Evolutionary conservation across 352 stramenopile genomes (phyloP), one percentile per base, ranked within the genome.

Genomic region (Globisporangium emineosum): DNA sequence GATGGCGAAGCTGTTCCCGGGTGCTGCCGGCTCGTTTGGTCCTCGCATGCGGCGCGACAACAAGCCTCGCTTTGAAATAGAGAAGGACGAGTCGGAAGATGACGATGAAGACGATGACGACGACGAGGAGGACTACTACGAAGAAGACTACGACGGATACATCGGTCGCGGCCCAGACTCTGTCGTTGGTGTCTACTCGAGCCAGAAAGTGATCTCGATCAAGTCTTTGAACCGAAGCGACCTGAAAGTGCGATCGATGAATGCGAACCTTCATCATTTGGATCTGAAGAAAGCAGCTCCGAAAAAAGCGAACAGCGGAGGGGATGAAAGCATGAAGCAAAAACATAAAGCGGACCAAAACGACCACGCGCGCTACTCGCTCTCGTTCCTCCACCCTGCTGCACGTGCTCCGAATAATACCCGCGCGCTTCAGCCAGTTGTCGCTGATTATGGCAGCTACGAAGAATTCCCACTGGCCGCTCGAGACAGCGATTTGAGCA

Each of bases 181-280:
- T 12, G 19, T 62, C 21, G 25, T 35, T 6, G 23, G 30, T 12
- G 51, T 61, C 15, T 69, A 69, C 65, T 65, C 66, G 15, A 78
- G 66, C 52, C 64, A 74, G 33, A 89, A 89, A 52, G 70, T 89
- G 49, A 85, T 89, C 52, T 89, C 80, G 3, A 81, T 89, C 58
- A 81, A 80, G 59, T 73, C 78, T 6, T 75, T 89, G 29, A 67
- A 55, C 5, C 54, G 59, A 12, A 66, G 52, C 35, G 57, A 69
- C 17, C 25, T 62, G 3, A 55, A 60, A 49, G 64, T 69, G 42
- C 57, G 50, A 10, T 69, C 64, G 7, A 49, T 65, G 45, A 63
- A 47, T 47, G 40, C 35, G 4, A 64, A 42, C 10, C 13, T 30
- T 1, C 21, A 49, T 29, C 13, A 13, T 19, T 8, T 50, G 29